Base-by-base conservation (phyloP, 176 grass and related monocot genomes). In the Triticum turgidum region DNA sequence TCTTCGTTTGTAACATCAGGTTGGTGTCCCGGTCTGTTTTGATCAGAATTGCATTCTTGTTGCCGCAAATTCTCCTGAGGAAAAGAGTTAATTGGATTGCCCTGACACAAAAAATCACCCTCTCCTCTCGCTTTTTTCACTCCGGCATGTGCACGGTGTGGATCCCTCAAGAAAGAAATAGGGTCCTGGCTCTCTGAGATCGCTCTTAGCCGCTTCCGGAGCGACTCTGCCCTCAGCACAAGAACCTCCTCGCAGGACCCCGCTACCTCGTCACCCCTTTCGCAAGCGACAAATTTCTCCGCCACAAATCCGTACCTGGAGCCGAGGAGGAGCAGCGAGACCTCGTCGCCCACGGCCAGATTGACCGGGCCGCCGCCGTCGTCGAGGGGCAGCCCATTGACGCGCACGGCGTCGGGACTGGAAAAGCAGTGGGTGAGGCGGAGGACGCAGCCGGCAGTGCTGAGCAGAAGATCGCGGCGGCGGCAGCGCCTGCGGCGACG, bases 111-210 rank as follows among this genome's bases (percentile, higher is more conserved):
- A 10, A 52, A 66, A 84, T 6, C 32, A 24, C 35, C 27, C 17
- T 44, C 39, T 70, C 14, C 61, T 27, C 73, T 83, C 18, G 11
- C 49, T 11, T 58, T 71, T 83, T 90, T 87, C 35, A 54, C 45
- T 29, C 45, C 29, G 6, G 11, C 56, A 67, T 44, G 14, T 14
- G 17, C 45, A 9, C 54, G 42, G 13, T 30, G 24, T 8, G 84
- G 79, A 72, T 76, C 89, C 72, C 85, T 93, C 75, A 95, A 83
- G 45, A 91, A 95, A 51, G 87, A 93, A 80, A 97, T 70, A 49
- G 92, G 95, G 62, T 95, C 95, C 10, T 82, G 67, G n/a, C 95
- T 91, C 35, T 80, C 33, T 1, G 90, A 83, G 58, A 93, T 93
- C 27, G 74, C 84, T 80, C 89, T 92, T 25, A 97, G 78, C 77